These are phyloP conservation scores for Colletotrichum karsti DNA, from an alignment of 2,329 filamentous ascomycete genomes.

Conservation along the genomic window DNA sequence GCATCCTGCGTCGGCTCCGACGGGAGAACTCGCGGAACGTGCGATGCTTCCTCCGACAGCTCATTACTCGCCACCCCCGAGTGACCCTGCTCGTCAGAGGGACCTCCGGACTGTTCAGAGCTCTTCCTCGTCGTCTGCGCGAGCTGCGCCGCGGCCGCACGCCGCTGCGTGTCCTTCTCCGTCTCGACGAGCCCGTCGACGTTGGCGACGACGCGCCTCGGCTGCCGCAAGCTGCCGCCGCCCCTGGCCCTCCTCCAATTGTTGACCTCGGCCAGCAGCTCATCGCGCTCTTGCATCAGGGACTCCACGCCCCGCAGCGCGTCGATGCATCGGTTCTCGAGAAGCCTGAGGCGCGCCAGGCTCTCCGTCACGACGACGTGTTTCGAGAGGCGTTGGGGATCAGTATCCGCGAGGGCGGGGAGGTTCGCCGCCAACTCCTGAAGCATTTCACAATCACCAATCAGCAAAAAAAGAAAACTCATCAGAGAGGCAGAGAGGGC, in stretches of 20 bases:
- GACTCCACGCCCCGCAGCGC: constrained; percentile 29
- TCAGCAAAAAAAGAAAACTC: not conserved
- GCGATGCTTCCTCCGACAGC: not conserved
- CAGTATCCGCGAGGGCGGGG: constrained; percentile 41
- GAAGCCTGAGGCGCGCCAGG: constrained; percentile 39
- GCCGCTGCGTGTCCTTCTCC: constrained; percentile 12
- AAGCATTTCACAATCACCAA: not conserved
- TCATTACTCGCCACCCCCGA: not conserved
- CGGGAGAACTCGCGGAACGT: not conserved
- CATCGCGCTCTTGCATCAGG: constrained; percentile 37
- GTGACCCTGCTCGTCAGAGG: not conserved
- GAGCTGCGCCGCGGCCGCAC: not conserved
- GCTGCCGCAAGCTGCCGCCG: not conserved
- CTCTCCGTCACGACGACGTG: constrained; percentile 47
- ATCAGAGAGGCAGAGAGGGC: not conserved
- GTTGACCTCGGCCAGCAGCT: constrained; percentile 39
- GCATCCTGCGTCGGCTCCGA: not conserved
- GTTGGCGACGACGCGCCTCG: not conserved
- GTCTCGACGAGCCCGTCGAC: constrained; percentile 4
- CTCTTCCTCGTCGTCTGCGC: not conserved
- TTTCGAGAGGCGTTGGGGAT: constrained; percentile 47
- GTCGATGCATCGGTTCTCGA: constrained; percentile 32
- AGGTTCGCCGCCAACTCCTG: constrained; percentile 45
- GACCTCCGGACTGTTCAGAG: not conserved
- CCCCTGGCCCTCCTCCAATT: constrained; percentile 29